Evolutionary conservation across 345 rosid genomes (phyloP).

Genomic region (Camelina hispida): DNA sequence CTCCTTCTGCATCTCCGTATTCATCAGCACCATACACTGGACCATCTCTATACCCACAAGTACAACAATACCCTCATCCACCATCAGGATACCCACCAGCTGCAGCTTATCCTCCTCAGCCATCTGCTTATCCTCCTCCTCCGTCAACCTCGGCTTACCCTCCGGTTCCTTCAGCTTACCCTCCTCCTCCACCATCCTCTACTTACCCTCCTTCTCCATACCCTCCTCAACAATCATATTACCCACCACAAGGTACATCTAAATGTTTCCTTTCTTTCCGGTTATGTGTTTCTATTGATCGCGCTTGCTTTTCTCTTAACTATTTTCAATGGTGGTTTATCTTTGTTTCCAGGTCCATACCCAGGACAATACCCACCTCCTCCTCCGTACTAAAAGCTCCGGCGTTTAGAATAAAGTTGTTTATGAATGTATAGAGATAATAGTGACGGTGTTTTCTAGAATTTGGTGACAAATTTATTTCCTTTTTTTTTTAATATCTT

Average conservation of each 20-base stretch:
- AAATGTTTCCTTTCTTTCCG: not conserved
- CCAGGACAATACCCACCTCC: slow-evolving; percentile 67
- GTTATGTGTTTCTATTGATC: not conserved
- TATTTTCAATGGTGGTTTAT: not conserved
- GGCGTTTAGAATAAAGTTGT: slow-evolving; percentile 12
- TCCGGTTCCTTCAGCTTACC: slow-evolving; percentile 50
- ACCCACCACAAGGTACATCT: slow-evolving; percentile 61
- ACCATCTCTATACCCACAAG: slow-evolving; percentile 46
- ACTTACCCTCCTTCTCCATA: slow-evolving; percentile 53
- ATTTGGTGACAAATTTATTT: slow-evolving; percentile 11
- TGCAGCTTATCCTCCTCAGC: slow-evolving; percentile 52
- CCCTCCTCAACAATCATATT: slow-evolving; percentile 52
- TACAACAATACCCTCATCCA: slow-evolving; percentile 43
- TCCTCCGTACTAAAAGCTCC: slow-evolving; percentile 55
- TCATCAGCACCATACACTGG: slow-evolving; percentile 43
- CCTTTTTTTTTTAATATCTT: not conserved
- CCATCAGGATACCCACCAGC: slow-evolving; percentile 49
- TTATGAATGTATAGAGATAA: slow-evolving; percentile 27
- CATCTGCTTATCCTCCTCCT: slow-evolving; percentile 51
- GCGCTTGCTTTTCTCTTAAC: not conserved
- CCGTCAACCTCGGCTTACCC: slow-evolving; percentile 46
- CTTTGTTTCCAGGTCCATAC: slow-evolving; percentile 54
- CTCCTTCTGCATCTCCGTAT: slow-evolving; percentile 45
- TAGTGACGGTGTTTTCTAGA: slow-evolving; percentile 32
- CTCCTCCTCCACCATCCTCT: slow-evolving; percentile 48